Evolutionary conservation across 176 grass and related monocot species (phyloP).

Genomic region (Lolium multiflorum): DNA sequence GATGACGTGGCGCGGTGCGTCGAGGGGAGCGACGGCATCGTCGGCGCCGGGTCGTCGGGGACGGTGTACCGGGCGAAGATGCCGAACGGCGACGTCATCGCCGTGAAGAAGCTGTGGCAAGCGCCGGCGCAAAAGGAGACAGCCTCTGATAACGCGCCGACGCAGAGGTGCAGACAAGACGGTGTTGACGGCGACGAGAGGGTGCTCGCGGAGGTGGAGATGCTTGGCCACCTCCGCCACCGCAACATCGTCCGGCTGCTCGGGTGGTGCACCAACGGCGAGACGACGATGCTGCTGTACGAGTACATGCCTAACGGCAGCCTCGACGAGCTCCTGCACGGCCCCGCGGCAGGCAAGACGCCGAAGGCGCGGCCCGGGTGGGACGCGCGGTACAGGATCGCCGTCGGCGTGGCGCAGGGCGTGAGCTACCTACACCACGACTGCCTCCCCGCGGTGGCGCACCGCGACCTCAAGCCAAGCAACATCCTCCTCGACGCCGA

Average conservation of each 20-base stretch:
- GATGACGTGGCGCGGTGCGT: conserved; percentile 77
- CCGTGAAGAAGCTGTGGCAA: conserved; percentile 91
- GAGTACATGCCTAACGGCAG: conserved; percentile 99
- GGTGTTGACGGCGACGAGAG: not conserved
- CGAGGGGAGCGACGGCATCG: conserved; percentile 62
- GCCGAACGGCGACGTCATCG: conserved; percentile 80
- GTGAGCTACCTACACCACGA: conserved; percentile 97
- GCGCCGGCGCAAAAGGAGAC: conserved; percentile 53
- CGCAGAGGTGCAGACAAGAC: not conserved
- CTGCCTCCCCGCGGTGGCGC: conserved; percentile 70
- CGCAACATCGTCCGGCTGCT: conserved; percentile 93
- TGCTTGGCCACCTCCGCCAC: conserved; percentile 80
- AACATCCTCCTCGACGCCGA: conserved; percentile 91
- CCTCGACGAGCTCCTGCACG: conserved; percentile 78
- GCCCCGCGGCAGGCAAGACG: not conserved
- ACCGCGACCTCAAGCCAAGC: conserved; percentile 96
- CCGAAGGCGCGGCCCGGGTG: conserved; percentile 47
- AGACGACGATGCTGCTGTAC: conserved; percentile 80
- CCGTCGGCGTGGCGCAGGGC: conserved; percentile 80
- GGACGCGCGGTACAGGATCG: conserved; percentile 73
- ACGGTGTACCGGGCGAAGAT: conserved; percentile 93
- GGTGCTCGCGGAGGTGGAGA: conserved; percentile 73
- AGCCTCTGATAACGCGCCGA: not conserved
- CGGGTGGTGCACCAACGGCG: conserved; percentile 73
- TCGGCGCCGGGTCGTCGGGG: conserved; percentile 77